Conservation (phyloP, 805 yeast species). For the Trichomonascus vanleenenianus region DNA sequence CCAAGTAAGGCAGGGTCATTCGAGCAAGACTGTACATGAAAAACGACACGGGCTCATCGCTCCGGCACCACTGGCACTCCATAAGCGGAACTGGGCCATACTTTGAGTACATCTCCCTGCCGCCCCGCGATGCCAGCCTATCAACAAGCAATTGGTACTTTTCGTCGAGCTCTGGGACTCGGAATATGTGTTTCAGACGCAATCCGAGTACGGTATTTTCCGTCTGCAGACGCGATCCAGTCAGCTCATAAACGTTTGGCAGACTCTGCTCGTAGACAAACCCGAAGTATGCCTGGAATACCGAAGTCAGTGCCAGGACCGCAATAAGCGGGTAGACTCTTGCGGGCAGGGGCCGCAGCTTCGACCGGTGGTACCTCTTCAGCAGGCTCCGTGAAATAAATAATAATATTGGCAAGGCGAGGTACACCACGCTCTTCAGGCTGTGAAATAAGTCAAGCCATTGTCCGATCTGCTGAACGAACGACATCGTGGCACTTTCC, state of each 20-base stretch:
- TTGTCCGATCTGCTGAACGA: too few species aligned
- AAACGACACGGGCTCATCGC: constrained; percentile 4
- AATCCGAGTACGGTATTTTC: constrained; percentile 13
- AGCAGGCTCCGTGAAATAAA: too few species aligned
- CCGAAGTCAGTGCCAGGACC: too few species aligned
- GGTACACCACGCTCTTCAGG: too few species aligned
- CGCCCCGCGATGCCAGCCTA: constrained; percentile 10
- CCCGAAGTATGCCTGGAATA: too few species aligned
- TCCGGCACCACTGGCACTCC: constrained; percentile 18
- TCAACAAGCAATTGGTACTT: constrained; percentile 10
- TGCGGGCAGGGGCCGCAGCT: too few species aligned
- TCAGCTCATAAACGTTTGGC: constrained; percentile 12
- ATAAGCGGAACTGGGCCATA: constrained; percentile 19
- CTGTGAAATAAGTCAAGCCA: too few species aligned
- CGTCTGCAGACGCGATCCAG: constrained; percentile 16
- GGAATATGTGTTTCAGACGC: constrained; percentile 7
- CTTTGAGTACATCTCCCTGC: constrained; percentile 15
- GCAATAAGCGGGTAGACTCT: too few species aligned
- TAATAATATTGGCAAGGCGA: too few species aligned
- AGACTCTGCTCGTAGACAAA: background rate
- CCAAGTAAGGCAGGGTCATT: constrained; percentile 12
- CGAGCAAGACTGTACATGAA: constrained; percentile 15
- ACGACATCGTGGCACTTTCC: too few species aligned
- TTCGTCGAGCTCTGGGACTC: constrained; percentile 2
- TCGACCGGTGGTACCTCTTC: too few species aligned